Conservation (phyloP, 148 eudicot species). For the Cornus suecica region DNA sequence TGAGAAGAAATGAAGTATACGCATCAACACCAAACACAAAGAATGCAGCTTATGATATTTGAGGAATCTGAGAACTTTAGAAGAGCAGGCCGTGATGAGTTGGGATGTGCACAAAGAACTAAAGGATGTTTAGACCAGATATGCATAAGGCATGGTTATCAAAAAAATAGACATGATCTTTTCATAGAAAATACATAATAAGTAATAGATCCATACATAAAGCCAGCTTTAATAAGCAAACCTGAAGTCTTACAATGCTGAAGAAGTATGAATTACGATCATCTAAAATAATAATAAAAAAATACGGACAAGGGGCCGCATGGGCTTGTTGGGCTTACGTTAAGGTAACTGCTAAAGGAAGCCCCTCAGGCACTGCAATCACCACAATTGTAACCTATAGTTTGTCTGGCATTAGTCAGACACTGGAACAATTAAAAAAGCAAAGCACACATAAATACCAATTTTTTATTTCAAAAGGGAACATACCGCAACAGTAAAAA, state of each 20-base stretch:
- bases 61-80: neutral
- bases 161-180: neutral
- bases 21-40: neutral
- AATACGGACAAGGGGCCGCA: neutral
- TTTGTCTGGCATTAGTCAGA: slow-evolving; percentile 20
- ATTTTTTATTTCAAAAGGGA: slow-evolving; percentile 14
- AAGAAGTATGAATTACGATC: no score
- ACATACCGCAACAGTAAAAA: slow-evolving; percentile 90
- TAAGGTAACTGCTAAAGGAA: slow-evolving; percentile 94
- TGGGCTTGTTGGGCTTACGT: slow-evolving; percentile 60
- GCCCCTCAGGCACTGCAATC: slow-evolving; percentile 99
- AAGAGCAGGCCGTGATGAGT: neutral
- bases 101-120: neutral
- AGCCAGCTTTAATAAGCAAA: no score
- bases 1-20: neutral
- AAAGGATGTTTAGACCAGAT: neutral
- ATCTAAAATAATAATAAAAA: neutral
- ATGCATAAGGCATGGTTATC: neutral
- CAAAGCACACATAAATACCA: neutral
- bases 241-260: neutral
- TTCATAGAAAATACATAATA: neutral
- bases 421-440: neutral
- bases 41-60: neutral
- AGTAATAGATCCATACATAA: no score
- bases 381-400: slow-evolving; percentile 94